Evolutionary conservation across 2,329 filamentous ascomycete species (phyloP).

Genomic region (Furcasterigmium furcatum): DNA sequence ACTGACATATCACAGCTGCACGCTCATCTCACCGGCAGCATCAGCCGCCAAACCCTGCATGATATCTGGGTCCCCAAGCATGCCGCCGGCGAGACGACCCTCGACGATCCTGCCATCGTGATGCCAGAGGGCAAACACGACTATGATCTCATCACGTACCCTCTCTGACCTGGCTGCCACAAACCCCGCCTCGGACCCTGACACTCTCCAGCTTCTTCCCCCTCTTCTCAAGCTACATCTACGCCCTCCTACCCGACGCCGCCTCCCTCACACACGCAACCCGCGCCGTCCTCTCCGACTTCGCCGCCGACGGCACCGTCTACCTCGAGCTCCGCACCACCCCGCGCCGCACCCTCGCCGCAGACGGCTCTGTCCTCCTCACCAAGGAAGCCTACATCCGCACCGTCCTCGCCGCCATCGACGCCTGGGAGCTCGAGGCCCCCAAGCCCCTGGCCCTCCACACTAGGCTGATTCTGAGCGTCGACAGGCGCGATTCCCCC

Average conservation of each 20-base stretch:
- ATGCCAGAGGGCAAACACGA: slow-evolving; percentile 71
- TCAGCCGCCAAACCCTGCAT: slow-evolving; percentile 69
- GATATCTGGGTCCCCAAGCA: slow-evolving; percentile 68
- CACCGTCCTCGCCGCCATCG: slow-evolving; percentile 64
- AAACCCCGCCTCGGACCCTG: no score
- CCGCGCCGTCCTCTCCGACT: slow-evolving; percentile 60
- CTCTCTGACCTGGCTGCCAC: slow-evolving; percentile 8
- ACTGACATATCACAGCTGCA: slow-evolving; percentile 54
- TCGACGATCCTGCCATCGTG: slow-evolving; percentile 66
- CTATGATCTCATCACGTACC: slow-evolving; percentile 66
- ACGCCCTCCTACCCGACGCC: slow-evolving; percentile 65
- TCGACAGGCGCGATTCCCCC: slow-evolving; percentile 64
- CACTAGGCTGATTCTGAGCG: slow-evolving; percentile 67
- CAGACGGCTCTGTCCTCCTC: slow-evolving; percentile 47
- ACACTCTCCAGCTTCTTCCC: slow-evolving; percentile 64
- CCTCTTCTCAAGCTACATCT: slow-evolving; percentile 77
- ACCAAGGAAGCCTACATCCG: slow-evolving; percentile 63
- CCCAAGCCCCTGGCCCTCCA: slow-evolving; percentile 39
- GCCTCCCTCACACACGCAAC: slow-evolving; percentile 61
- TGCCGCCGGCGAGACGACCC: slow-evolving; percentile 42
- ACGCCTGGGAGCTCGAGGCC: slow-evolving; percentile 38
- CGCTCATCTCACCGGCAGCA: slow-evolving; percentile 77
- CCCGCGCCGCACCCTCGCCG: slow-evolving; percentile 43
- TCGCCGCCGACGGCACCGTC: slow-evolving; percentile 66
- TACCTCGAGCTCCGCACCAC: slow-evolving; percentile 82